Base-by-base conservation (phyloP, 2,329 filamentous ascomycete species). In the Hymenoscyphus salicellus region DNA sequence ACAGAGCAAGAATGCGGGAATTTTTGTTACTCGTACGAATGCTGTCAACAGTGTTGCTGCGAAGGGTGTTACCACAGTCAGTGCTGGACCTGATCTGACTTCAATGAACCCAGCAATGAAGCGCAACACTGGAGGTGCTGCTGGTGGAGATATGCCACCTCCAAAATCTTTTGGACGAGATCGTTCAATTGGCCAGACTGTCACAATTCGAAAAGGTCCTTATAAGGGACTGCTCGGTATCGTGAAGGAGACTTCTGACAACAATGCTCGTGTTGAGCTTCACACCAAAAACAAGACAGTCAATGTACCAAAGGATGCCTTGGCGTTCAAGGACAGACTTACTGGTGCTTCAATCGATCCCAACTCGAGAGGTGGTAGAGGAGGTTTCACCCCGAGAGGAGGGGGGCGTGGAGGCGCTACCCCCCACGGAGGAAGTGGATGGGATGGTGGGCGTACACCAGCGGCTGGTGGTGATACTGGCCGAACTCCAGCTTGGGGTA, bases 151-250 rank as follows among this genome's bases (percentile, higher is more conserved):
- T 70, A 83, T 80, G 81, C 83, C 78, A 77, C 93, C 93, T 55
- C 90, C 90, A 49, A 90, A 89, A 76, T 81, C 79, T 61, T 92
- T 92, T 72, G 87, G 90, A 26, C 87, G 93, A 46, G 95, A 99
- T 77, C 87, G 88, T 63, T 83, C 95, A 32, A 88, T 98, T 68
- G 93, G 93, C 55, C 94, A 97, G 79, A 97, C 93, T 0, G 93
- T 98, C 55, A 92, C 89, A 60, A 90, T 98, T 73, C 87, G 89
- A 64, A 92, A 89, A 75, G 95, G 95, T 32, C 88, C 90, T 26
- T 93, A 94, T 81, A 99, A 99, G 79, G 94, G 94, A 63, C 83
- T 97, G 55, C 82, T 98, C 52, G 95, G 95, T 72, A 96, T 97
- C 70, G 93, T 99, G 72, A 97, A 97, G 76, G 94, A 98, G 75